Evolutionary conservation across 139 green algal species (phyloP), one percentile per base, ranked within the genome.

Genomic region (Diplosphaera chodatii): DNA sequence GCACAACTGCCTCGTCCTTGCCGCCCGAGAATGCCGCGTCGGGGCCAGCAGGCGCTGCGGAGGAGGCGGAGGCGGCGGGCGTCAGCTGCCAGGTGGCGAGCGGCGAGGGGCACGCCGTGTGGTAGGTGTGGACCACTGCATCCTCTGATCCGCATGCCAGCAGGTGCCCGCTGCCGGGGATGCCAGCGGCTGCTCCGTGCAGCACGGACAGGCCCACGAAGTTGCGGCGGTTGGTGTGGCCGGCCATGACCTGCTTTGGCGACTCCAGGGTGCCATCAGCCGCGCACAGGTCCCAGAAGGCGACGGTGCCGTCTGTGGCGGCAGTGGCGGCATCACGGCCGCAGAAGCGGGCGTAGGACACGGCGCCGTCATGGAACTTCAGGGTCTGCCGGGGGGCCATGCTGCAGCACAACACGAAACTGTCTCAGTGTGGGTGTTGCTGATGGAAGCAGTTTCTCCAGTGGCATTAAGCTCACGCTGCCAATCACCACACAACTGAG

Each of bases 191-290:
- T 48, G 37, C 37, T 10, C 87, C 79, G 0, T 72, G 32, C 16
- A 66, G 40, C 29, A 96, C 87, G 1, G 86, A 66, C 33, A 98
- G 75, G 5, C 93, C 93, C 22, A 96, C 91, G 74, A 98, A 98
- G 78, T 98, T 96, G 55, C 91, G 90, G 48, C 84, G 73, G 74
- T 98, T 98, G 28, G 55, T 64, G 74, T 98, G 93, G 27, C 93
- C 93, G 0, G 33, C 21, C 68, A 86, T 59, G 27, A 67, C 13
- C 34, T 76, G 55, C 29, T 31, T 74, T 64, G 32, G 67, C 30
- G 6, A 20, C 16, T 5, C 31, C 64, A 68, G 21, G 32, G 31
- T 68, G 64, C 30, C 30, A 13, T 10, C 37, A 20, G 37, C 37
- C 8, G 37, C 37, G 6, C 8, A 6, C 29, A 92, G 64, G 32